A percentile compares a stretch with the other conserved stretches of the same genome.
phyloP scores from a whole-genome alignment of 164 flowering plant species.

The Umbilicus rupestris region DNA sequence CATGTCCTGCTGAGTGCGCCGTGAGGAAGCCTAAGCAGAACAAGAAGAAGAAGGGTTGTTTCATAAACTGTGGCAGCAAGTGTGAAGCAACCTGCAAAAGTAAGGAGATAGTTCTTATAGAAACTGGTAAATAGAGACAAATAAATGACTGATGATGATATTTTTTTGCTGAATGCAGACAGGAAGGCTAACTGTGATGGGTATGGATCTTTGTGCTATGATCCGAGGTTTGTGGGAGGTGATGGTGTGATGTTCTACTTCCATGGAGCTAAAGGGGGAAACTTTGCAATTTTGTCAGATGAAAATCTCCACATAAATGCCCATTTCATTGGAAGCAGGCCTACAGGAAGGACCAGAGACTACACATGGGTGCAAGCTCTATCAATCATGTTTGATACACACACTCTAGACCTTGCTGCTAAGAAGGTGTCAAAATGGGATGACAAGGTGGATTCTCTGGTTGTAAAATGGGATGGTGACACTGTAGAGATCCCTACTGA shows the following conservation, averaged over 20 bases:
- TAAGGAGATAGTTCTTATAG: conserved; percentile 16
- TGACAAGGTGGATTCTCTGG: conserved; percentile 39
- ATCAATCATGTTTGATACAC: conserved; percentile 50
- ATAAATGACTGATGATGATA: not conserved
- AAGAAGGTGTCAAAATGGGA: conserved; percentile 52
- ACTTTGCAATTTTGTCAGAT: conserved; percentile 60
- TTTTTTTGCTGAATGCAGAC: conserved; percentile 14
- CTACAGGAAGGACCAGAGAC: conserved; percentile 47
- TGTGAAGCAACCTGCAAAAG: conserved; percentile 60
- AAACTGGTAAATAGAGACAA: not conserved
- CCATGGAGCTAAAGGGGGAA: conserved; percentile 53
- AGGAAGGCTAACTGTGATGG: conserved; percentile 51
- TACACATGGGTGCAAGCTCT: conserved; percentile 74
- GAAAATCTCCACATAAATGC: conserved; percentile 46
- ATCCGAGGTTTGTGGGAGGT: conserved; percentile 65
- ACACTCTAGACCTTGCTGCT: conserved; percentile 47
- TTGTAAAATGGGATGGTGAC: conserved; percentile 38
- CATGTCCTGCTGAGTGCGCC: conserved; percentile 42
- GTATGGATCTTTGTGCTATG: conserved; percentile 54
- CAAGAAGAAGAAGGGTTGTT: conserved; percentile 51
- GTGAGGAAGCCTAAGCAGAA: conserved; percentile 42
- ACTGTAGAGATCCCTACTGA: conserved; percentile 28
- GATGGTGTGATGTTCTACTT: conserved; percentile 74
- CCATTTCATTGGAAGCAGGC: conserved; percentile 57
- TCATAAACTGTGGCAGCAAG: conserved; percentile 44